These are phyloP conservation scores for Malassezia psittaci DNA, from an alignment of 1,284 basidiomycete species.

Conservation along the genomic window DNA sequence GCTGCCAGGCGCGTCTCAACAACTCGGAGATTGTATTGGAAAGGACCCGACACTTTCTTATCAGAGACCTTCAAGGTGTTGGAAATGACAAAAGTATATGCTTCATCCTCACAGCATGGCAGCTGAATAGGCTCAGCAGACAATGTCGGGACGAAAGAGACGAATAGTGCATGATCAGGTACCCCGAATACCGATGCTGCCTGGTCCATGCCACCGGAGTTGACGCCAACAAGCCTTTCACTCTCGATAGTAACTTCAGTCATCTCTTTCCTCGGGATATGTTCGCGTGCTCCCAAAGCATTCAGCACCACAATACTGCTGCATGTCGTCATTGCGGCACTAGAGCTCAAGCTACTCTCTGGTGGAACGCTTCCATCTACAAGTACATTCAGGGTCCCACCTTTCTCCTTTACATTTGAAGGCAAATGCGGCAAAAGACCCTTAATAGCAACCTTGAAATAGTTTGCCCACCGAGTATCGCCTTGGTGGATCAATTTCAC, in stretches of 20 bases:
- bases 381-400: slow-evolving; percentile 29
- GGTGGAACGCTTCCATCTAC: slow-evolving; percentile 44
- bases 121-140: slow-evolving; percentile 21
- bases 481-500: slow-evolving; percentile 33
- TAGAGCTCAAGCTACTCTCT: slow-evolving; percentile 32
- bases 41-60: slow-evolving; percentile 43
- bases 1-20: slow-evolving; percentile 41
- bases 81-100: slow-evolving; percentile 34
- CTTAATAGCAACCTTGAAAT: slow-evolving; percentile 44
- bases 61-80: slow-evolving; percentile 43
- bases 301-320: slow-evolving; percentile 38
- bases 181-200: slow-evolving; percentile 39
- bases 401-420: background rate
- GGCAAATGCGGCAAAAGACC: slow-evolving; percentile 41
- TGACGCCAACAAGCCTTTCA: slow-evolving; percentile 41
- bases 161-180: slow-evolving; percentile 34
- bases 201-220: slow-evolving; percentile 47
- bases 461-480: slow-evolving; percentile 41
- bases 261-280: slow-evolving; percentile 36
- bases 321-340: slow-evolving; percentile 44
- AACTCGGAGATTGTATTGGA: slow-evolving; percentile 45
- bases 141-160: slow-evolving; percentile 37
- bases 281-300: slow-evolving; percentile 28
- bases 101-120: slow-evolving; percentile 20
- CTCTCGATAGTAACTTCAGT: slow-evolving; percentile 42